phyloP scores from a whole-genome alignment of 139 green algal genomes.

The Chloropicon primus region DNA sequence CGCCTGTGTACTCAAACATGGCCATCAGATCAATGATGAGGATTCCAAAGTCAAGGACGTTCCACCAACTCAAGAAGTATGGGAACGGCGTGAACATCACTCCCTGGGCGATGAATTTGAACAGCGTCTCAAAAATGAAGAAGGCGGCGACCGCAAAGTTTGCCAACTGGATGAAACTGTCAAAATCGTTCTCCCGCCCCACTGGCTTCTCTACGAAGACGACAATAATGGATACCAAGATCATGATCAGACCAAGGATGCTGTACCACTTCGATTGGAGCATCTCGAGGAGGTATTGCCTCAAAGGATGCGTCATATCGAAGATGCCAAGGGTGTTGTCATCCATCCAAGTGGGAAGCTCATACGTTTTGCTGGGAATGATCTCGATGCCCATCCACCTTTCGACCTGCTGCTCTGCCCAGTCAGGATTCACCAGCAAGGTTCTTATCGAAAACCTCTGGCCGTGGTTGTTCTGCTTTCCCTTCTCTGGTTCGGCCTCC shows the following conservation, averaged over 20 bases:
- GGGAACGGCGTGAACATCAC: not conserved
- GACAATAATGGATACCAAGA: not conserved
- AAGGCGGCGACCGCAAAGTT: not conserved
- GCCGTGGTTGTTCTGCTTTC: not conserved
- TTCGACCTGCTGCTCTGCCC: not conserved
- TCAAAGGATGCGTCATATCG: not conserved
- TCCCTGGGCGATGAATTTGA: not conserved
- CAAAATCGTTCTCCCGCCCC: not conserved
- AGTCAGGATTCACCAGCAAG: not conserved
- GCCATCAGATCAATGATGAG: not conserved
- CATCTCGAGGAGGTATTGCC: not conserved
- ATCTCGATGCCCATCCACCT: not conserved
- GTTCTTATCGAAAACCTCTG: not conserved
- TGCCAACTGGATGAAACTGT: not conserved
- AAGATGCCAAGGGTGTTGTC: not conserved
- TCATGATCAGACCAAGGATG: not conserved
- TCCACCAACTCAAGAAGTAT: not conserved
- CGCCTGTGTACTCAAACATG: not conserved
- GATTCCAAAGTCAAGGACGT: not conserved
- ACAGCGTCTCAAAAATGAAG: not conserved
- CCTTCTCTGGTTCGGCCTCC: not conserved
- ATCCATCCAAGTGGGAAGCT: not conserved
- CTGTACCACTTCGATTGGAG: not conserved
- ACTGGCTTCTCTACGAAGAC: not conserved
- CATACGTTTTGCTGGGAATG: not conserved